Percentiles rank a stretch among this genome's conserved stretches.
These are phyloP conservation scores for Zymoseptoria ardabiliae DNA, from an alignment of 2,329 filamentous ascomycete genomes.

Conservation along the genomic window DNA sequence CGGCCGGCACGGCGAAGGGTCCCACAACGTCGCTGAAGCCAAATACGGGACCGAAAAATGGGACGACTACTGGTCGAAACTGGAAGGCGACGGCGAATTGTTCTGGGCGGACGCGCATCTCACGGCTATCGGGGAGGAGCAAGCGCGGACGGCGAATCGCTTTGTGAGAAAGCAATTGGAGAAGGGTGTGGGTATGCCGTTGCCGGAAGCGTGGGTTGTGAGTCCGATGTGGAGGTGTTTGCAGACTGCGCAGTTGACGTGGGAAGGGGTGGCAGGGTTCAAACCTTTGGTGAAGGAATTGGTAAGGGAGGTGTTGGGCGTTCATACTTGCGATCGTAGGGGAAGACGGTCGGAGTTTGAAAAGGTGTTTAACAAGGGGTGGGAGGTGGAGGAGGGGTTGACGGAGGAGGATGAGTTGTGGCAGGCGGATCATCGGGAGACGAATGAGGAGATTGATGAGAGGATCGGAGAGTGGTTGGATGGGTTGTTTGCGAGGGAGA, in stretches of 20 bases:
- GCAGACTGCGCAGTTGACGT: conserved; percentile 56
- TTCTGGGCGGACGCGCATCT: conserved; percentile 59
- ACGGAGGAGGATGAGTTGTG: conserved; percentile 51
- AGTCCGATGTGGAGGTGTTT: conserved; percentile 58
- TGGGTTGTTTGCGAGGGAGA: conserved; percentile 46
- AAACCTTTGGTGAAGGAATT: conserved; percentile 54
- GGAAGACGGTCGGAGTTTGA: conserved; percentile 49
- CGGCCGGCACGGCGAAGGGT: conserved; percentile 63
- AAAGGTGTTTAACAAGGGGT: conserved; percentile 43
- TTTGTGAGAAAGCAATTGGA: conserved; percentile 53
- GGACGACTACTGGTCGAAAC: conserved; percentile 60
- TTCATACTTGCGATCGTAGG: conserved; percentile 62
- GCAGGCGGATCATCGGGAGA: conserved; percentile 17
- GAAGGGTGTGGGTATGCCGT: conserved; percentile 43
- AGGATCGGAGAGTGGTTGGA: conserved; percentile 36
- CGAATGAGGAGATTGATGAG: conserved; percentile 15
- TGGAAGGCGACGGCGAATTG: conserved; percentile 56
- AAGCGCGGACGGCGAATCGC: conserved; percentile 51
- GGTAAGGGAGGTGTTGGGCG: conserved; percentile 58
- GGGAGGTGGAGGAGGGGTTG: conserved; percentile 55
- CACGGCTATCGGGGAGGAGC: conserved; percentile 48
- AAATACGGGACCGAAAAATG: conserved; percentile 62
- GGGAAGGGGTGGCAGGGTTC: conserved; percentile 49
- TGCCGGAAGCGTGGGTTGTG: conserved; percentile 58
- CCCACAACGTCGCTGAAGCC: conserved; percentile 55